Percentiles rank a stretch among this genome's conserved stretches.
Conservation (phyloP, 257 asterid species). For the Solanum chilense region DNA sequence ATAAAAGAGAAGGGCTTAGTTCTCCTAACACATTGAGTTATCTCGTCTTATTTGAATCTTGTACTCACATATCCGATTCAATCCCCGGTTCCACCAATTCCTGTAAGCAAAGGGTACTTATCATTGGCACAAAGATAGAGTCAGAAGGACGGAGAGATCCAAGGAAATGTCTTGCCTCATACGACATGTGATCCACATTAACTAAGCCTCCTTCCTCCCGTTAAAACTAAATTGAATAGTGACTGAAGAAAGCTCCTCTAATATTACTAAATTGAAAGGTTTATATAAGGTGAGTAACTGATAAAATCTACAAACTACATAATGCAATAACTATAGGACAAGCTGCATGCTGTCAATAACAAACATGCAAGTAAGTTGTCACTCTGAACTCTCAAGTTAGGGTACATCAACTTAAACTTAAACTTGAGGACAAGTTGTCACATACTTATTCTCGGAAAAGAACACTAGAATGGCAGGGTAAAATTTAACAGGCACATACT, state of each 20-base stretch:
- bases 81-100: constrained; percentile 82
- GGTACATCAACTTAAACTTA: background rate
- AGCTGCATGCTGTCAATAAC: background rate
- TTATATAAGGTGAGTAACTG: background rate
- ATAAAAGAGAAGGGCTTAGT: constrained; percentile 14
- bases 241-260: background rate
- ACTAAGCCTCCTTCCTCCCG: constrained; percentile 77
- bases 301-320: background rate
- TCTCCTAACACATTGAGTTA: constrained; percentile 47
- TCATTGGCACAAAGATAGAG: background rate
- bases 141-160: background rate
- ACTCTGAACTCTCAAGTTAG: background rate
- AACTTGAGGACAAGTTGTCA: background rate
- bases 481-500: background rate
- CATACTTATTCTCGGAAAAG: background rate
- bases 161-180: constrained; percentile 40
- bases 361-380: background rate
- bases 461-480: background rate
- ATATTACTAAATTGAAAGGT: background rate
- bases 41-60: constrained; percentile 67
- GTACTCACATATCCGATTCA: constrained; percentile 76
- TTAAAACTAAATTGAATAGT: constrained; percentile 17
- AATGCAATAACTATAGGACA: background rate
- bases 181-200: constrained; percentile 66
- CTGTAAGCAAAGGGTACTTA: constrained; percentile 18